Evolutionary conservation across 768 basidiomycete species (phyloP).

Genomic region (Mycena haematopus): DNA sequence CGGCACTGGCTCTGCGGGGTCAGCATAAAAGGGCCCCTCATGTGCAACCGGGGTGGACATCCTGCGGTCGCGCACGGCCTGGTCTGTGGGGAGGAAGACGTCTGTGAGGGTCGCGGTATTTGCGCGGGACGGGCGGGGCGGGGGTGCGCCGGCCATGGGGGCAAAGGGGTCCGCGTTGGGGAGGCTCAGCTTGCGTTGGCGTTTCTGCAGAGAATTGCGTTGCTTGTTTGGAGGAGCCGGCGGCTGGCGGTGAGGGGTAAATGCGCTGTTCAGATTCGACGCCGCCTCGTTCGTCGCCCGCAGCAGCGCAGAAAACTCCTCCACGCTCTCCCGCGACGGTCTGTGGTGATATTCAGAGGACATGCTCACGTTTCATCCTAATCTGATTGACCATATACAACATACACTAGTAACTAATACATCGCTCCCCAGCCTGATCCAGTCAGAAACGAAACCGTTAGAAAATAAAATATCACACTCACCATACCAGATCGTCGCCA

Average conservation of each 20-base stretch:
- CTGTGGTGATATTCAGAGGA: too few species aligned
- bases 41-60: constrained; percentile 54
- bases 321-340: too few species aligned
- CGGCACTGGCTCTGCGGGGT: constrained; percentile 40
- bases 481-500: constrained; percentile 84
- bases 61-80: constrained; percentile 49
- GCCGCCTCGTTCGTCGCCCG: too few species aligned
- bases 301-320: too few species aligned
- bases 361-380: too few species aligned
- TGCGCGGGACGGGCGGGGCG: constrained; percentile 81
- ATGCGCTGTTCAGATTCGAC: constrained; percentile 51
- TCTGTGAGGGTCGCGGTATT: constrained; percentile 86
- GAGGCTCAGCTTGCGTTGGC: constrained; percentile 60
- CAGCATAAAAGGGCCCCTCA: constrained; percentile 52
- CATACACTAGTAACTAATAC: constrained; percentile 8
- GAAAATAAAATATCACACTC: constrained; percentile 32
- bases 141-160: constrained; percentile 54
- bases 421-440: constrained; percentile 43
- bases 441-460: too few species aligned
- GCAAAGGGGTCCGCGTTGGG: constrained; percentile 42
- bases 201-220: constrained; percentile 65
- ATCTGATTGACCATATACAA: too few species aligned
- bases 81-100: constrained; percentile 61
- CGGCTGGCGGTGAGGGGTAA: constrained; percentile 44
- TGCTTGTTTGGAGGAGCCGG: constrained; percentile 49